Conservation (phyloP, 208 protist genomes). For the Leishmania lainsoni region DNA sequence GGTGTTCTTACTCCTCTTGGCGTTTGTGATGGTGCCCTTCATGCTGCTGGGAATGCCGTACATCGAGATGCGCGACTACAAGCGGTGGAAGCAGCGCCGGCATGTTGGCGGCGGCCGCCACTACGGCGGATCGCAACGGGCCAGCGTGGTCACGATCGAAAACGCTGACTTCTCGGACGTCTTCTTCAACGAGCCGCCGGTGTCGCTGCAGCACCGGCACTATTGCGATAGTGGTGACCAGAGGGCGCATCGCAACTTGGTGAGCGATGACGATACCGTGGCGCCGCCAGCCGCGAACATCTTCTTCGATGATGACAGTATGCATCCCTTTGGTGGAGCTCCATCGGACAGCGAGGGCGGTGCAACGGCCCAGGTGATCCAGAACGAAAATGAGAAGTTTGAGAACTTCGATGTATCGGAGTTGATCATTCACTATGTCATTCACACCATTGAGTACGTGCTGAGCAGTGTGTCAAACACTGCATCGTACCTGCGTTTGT, state of each 20-base stretch:
- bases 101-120: not conserved
- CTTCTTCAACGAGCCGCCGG: constrained; percentile 30
- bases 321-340: constrained; percentile 9
- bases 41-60: constrained; percentile 89
- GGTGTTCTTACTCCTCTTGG: constrained; percentile 77
- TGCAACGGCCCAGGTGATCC: not conserved
- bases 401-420: constrained; percentile 93
- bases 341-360: not conserved
- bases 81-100: constrained; percentile 34
- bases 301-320: constrained; percentile 22
- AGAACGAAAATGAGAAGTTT: constrained; percentile 40
- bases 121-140: constrained; percentile 1
- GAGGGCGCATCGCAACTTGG: not conserved
- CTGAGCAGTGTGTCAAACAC: constrained; percentile 99
- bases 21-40: constrained; percentile 75
- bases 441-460: constrained; percentile 99
- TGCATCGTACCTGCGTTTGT: constrained; percentile 99
- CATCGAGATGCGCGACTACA: constrained; percentile 63
- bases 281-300: constrained; percentile 1
- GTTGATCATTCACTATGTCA: constrained; percentile 97
- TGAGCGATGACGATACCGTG: constrained; percentile 27
- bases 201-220: constrained; percentile 3
- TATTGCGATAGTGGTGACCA: not conserved
- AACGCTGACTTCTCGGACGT: constrained; percentile 1
- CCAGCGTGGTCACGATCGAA: constrained; percentile 26